Evolutionary conservation across 805 yeast species (phyloP), one percentile per base, ranked within the genome.

Genomic region (Myxozyma geophila): DNA sequence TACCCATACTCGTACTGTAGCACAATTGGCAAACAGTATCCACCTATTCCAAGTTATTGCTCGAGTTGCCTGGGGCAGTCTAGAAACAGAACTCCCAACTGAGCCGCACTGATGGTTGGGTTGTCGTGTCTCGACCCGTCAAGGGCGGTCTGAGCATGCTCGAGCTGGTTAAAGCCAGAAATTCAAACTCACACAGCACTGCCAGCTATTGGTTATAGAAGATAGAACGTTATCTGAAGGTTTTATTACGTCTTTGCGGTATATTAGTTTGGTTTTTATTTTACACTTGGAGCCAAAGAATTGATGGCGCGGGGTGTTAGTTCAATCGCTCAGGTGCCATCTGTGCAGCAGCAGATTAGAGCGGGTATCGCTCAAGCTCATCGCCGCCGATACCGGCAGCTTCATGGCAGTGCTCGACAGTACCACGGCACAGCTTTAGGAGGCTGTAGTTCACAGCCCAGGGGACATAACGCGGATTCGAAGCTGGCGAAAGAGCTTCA

Each of bases 91-190:
- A 52, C 55, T 52, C 55, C 55, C 55, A 52, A 52, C 12, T 17
- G 44, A 52, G 55, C 55, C 55, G 55, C 55, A 52, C 53, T 39
- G 40, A 37, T n/a, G n/a, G 2, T 28, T 2, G 28, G 28, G 28
- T 28, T 5, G 28, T 28, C 28, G 28, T 28, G 28, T 28, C 28
- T 28, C 5, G 28, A 28, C 28, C 28, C 28, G 5, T 28, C 28
- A 5, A 28, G 28, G 28, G 28, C 28, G 28, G 28, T 28, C 28
- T 28, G 28, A 28, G 28, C 28, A 28, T 28, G 28, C 28, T 28
- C 5, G 28, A 28, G 28, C 28, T 28, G 28, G 5, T 28, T 28
- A 28, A 28, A 28, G 5, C 28, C 5, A 28, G 28, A 28, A 28
- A 2, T 3, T 28, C 28, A 28, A 28, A 28, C 28, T 28, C 2